A percentile compares a stretch with the other conserved stretches of the same genome.
Conservation (phyloP, 208 protist genomes). For the Strigomonas galati region DNA sequence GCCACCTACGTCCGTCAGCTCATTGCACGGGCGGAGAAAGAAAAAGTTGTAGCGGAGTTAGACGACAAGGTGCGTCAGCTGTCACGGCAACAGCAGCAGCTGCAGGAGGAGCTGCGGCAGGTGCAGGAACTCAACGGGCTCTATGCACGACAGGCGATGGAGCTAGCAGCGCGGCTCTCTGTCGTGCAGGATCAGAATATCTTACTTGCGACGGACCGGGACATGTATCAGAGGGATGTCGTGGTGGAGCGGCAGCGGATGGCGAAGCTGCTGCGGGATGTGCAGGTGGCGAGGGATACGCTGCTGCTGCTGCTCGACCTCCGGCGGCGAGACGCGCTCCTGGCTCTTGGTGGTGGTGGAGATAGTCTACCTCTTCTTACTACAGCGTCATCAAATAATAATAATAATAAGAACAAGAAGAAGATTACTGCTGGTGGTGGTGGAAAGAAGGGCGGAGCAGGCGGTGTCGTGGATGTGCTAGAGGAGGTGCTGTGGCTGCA, state of each 20-base stretch:
- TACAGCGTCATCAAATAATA: too few species aligned
- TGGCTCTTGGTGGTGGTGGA: background rate
- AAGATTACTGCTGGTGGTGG: too few species aligned
- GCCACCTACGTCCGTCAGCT: constrained; percentile 55
- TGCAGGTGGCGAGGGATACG: constrained; percentile 43
- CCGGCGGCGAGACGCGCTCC: constrained; percentile 16
- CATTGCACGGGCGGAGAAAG: constrained; percentile 55
- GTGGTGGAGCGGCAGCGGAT: constrained; percentile 32
- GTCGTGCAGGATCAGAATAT: constrained; percentile 77
- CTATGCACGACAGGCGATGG: constrained; percentile 71
- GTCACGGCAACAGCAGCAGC: constrained; percentile 20
- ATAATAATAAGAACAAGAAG: background rate
- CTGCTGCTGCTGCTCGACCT: constrained; percentile 51
- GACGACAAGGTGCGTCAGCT: constrained; percentile 43
- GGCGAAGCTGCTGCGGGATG: constrained; percentile 37
- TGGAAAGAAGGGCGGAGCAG: too few species aligned
- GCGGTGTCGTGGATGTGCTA: too few species aligned
- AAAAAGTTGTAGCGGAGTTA: constrained; percentile 56
- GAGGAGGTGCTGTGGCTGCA: too few species aligned
- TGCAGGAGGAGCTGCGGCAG: constrained; percentile 33
- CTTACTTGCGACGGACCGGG: constrained; percentile 39
- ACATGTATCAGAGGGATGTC: constrained; percentile 54
- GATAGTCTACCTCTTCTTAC: too few species aligned
- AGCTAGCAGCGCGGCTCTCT: constrained; percentile 67
- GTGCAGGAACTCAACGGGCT: constrained; percentile 59